Evolutionary conservation across 805 yeast genomes (phyloP).

Genomic region (Starmerella sirachaensis): DNA sequence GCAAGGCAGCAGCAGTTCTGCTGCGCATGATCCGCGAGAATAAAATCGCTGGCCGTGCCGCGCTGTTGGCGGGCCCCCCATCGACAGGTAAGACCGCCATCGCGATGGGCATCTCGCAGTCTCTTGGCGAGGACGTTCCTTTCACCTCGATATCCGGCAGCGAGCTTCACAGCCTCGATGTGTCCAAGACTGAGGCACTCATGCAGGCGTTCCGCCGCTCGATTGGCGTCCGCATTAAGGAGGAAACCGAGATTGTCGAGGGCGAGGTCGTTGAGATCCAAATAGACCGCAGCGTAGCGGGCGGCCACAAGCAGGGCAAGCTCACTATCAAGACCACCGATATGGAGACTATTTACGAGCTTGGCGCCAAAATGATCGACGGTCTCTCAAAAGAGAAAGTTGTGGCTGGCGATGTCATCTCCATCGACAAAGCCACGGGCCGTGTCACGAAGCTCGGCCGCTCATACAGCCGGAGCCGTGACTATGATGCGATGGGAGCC

Average conservation of each 20-base stretch:
- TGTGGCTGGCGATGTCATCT: slow-evolving; percentile 91
- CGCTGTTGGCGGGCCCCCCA: slow-evolving; percentile 93
- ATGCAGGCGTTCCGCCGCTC: slow-evolving; percentile 94
- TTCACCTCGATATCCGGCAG: slow-evolving; percentile 92
- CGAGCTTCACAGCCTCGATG: slow-evolving; percentile 82
- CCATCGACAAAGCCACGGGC: slow-evolving; percentile 91
- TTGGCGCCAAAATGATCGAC: slow-evolving; percentile 89
- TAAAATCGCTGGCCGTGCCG: slow-evolving; percentile 93
- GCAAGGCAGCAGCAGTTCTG: slow-evolving; percentile 92
- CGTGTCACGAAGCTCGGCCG: slow-evolving; percentile 89
- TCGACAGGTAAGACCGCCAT: slow-evolving; percentile 98
- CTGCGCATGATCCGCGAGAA: slow-evolving; percentile 89
- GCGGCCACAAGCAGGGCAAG: slow-evolving; percentile 97
- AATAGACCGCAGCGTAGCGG: slow-evolving; percentile 84
- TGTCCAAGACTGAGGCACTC: slow-evolving; percentile 89
- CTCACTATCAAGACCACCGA: slow-evolving; percentile 94
- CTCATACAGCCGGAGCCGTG: slow-evolving; percentile 91
- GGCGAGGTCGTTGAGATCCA: slow-evolving; percentile 98
- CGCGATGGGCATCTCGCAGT: slow-evolving; percentile 67
- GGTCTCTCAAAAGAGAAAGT: slow-evolving; percentile 90
- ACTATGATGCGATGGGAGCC: slow-evolving; percentile 97
- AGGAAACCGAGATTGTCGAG: slow-evolving; percentile 93
- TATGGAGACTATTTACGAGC: slow-evolving; percentile 96
- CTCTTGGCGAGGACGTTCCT: slow-evolving; percentile 63
- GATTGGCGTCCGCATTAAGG: slow-evolving; percentile 89